Percentiles rank a stretch among this genome's conserved stretches.
Evolutionary conservation across 2,329 filamentous ascomycete species (phyloP).

Genomic region (Fusarium coffeatum): DNA sequence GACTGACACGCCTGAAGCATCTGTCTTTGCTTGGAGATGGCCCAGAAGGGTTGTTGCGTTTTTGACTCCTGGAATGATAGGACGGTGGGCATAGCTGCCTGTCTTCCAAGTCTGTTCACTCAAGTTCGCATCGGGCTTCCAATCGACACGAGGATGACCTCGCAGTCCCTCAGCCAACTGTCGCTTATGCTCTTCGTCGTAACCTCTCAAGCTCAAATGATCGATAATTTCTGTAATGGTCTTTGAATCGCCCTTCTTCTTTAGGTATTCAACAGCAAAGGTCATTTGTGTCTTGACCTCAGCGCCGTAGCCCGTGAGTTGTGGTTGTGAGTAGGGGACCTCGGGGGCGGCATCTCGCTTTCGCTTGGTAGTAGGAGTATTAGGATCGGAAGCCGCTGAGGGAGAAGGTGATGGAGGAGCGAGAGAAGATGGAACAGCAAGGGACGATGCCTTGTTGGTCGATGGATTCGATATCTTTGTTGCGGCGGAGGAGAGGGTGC

Average conservation of each 20-base stretch:
- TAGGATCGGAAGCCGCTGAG: constrained; percentile 67
- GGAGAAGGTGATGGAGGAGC: constrained; percentile 73
- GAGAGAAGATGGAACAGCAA: constrained; percentile 50
- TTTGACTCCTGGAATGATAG: constrained; percentile 82
- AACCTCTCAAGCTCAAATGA: constrained; percentile 78
- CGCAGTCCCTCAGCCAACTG: constrained; percentile 76
- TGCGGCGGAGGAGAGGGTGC: constrained; percentile 71
- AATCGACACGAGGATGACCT: constrained; percentile 69
- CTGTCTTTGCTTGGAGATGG: constrained; percentile 83
- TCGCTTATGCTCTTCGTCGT: constrained; percentile 70
- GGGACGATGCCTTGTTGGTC: constrained; percentile 50
- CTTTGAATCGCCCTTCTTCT: constrained; percentile 75
- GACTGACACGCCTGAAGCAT: constrained; percentile 83
- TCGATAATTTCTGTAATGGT: constrained; percentile 81
- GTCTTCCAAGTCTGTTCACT: constrained; percentile 74
- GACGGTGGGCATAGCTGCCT: constrained; percentile 85
- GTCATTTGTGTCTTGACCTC: constrained; percentile 89
- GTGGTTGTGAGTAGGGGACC: constrained; percentile 78
- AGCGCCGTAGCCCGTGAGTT: constrained; percentile 78
- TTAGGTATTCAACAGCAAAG: constrained; percentile 86
- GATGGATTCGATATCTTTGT: constrained; percentile 68
- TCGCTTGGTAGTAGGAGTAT: constrained; percentile 72
- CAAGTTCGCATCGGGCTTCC: constrained; percentile 66
- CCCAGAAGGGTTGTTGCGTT: constrained; percentile 80
- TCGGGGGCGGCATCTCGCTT: constrained; percentile 67